phyloP scores from a whole-genome alignment of 23 red algal genomes.

The Gracilaria domingensis region DNA sequence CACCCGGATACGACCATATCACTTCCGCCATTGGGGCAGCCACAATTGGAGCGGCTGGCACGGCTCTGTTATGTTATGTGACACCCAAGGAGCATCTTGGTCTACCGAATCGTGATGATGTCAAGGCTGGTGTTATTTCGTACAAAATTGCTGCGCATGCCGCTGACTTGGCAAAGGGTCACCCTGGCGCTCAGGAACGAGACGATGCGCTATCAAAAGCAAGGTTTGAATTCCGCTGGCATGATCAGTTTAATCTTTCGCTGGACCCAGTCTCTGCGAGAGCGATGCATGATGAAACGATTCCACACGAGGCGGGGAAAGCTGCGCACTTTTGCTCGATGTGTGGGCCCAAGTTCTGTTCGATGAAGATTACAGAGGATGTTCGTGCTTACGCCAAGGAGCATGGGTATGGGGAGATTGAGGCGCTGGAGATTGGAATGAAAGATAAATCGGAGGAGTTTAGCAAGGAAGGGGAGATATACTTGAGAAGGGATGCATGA shows the following conservation, averaged over 20 bases:
- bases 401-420: constrained; percentile 84
- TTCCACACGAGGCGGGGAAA: constrained; percentile 93
- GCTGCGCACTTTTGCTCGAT: constrained; percentile 98
- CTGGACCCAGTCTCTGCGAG: constrained; percentile 90
- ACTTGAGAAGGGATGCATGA: constrained; percentile 38
- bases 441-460: constrained; percentile 86
- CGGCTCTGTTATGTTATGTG: constrained; percentile 97
- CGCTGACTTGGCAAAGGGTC: constrained; percentile 93
- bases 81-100: constrained; percentile 99
- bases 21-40: constrained; percentile 96
- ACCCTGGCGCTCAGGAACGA: constrained; percentile 90
- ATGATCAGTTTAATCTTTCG: constrained; percentile 97
- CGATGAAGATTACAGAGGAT: constrained; percentile 99
- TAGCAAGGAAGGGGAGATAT: constrained; percentile 80
- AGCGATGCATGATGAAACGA: constrained; percentile 93
- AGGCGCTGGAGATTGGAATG: constrained; percentile 87
- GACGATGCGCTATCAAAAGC: constrained; percentile 96
- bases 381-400: constrained; percentile 89
- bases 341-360: constrained; percentile 99
- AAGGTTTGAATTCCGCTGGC: constrained; percentile 98
- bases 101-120: constrained; percentile 96
- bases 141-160: constrained; percentile 99
- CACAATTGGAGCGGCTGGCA: constrained; percentile 90
- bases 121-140: constrained; percentile 94
- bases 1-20: constrained; percentile 97